Conservation (phyloP, 129 eudicot genomes). For the Pittosporum tobira region DNA sequence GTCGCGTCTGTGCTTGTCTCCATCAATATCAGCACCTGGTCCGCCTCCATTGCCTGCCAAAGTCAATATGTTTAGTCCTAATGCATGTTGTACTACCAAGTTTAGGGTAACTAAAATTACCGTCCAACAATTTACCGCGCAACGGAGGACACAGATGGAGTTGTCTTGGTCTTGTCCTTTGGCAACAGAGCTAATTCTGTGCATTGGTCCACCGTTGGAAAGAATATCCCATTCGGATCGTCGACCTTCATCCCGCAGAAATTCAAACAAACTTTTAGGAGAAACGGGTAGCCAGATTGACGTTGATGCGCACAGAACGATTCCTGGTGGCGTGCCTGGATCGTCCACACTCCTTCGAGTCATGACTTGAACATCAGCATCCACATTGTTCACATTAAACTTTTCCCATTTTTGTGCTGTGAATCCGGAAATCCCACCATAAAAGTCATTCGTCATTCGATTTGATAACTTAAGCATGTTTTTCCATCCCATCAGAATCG, state of each 20-base stretch:
- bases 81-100: no score
- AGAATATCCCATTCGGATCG: slow-evolving; percentile 93
- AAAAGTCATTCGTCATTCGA: slow-evolving; percentile 85
- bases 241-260: slow-evolving; percentile 72
- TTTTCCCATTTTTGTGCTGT: slow-evolving; percentile 90
- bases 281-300: slow-evolving; percentile 93
- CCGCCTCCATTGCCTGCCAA: slow-evolving; percentile 60
- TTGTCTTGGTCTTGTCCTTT: slow-evolving; percentile 95
- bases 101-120: no score
- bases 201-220: slow-evolving; percentile 98
- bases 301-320: slow-evolving; percentile 88
- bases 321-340: slow-evolving; percentile 96
- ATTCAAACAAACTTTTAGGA: slow-evolving; percentile 72
- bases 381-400: slow-evolving; percentile 55
- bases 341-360: slow-evolving; percentile 89
- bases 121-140: neutral
- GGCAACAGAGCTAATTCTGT: slow-evolving; percentile 90
- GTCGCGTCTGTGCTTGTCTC: slow-evolving; percentile 86
- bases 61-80: no score
- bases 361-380: slow-evolving; percentile 92
- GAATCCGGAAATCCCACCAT: slow-evolving; percentile 85
- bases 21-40: slow-evolving; percentile 86
- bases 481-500: slow-evolving; percentile 61
- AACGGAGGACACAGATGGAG: slow-evolving; percentile 82
- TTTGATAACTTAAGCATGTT: slow-evolving; percentile 96